phyloP scores from a whole-genome alignment of 768 basidiomycete species.

The Artomyces pyxidatus region DNA sequence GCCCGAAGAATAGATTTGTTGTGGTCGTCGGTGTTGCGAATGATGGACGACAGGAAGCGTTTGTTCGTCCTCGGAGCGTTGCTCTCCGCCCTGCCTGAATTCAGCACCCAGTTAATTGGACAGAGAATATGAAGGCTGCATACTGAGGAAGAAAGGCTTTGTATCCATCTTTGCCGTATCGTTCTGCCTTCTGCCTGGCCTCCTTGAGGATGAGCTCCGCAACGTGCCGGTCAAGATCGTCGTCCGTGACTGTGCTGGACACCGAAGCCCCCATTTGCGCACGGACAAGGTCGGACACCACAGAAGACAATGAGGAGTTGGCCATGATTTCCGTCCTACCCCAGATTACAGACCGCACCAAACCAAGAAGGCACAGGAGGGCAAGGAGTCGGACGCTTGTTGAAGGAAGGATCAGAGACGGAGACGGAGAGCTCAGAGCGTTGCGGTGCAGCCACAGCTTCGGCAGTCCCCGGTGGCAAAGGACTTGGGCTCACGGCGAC shows the following conservation, averaged over 20 bases:
- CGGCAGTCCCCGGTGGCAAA: no score
- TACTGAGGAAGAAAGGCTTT: conserved; percentile 66
- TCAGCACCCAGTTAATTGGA: neutral
- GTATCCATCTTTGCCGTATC: conserved; percentile 69
- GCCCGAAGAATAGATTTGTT: conserved; percentile 77
- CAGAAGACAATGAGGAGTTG: conserved; percentile 65
- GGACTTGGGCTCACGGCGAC: no score
- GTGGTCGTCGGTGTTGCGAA: conserved; percentile 92
- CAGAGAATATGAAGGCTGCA: conserved; percentile 14
- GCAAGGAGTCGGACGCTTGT: no score
- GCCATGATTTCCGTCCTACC: conserved; percentile 31
- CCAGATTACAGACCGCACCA: no score
- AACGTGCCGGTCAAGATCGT: conserved; percentile 86
- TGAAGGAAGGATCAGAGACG: no score
- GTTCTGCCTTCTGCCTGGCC: conserved; percentile 85
- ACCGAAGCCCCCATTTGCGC: conserved; percentile 70
- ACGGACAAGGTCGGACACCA: conserved; percentile 72
- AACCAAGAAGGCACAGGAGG: no score
- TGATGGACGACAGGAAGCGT: conserved; percentile 76
- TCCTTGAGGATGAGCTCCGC: conserved; percentile 88
- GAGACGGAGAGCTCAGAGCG: no score
- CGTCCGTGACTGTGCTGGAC: conserved; percentile 53
- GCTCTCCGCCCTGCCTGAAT: conserved; percentile 51
- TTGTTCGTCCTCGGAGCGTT: conserved; percentile 77
- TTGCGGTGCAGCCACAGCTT: no score